Evolutionary conservation across 1,139 yeast genomes (phyloP), one percentile per base, ranked within the genome.

Genomic region (Blastobotrys illinoisensis): DNA sequence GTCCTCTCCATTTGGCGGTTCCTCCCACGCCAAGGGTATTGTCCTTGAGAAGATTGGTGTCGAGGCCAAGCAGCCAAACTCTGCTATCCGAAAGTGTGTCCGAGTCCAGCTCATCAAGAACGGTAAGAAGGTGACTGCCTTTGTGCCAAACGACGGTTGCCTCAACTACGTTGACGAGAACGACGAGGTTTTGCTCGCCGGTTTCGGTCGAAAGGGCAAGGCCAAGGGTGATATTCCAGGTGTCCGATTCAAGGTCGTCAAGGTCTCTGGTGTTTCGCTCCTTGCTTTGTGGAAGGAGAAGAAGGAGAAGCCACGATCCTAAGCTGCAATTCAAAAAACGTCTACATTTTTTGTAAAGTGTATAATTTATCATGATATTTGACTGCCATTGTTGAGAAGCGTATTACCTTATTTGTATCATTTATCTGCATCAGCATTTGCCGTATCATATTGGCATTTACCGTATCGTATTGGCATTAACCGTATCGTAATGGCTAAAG

Each of bases 161-260:
- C 74, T 93, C 99, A 67, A 93, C 95, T 81, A 93, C 93, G 87
- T 93, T 93, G 62, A 95, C 97, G 68, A 88, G 93, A 54, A 93
- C 99, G 74, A 93, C 97, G 73, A 93, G 83, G 77, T 90, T 82
- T 78, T 93, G 99, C 86, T 83, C 91, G 98, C 99, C 73, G 99
- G 99, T 85, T 95, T 95, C 89, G 99, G 99, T 88, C 90, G 99
- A 84, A 93, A 96, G 87, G 99, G 99, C 85, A 93, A 93, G 87
- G 99, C 99, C 78, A 95, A 95, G 96, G 99, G 99, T 86, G 99
- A 93, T 90, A 91, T 93, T 76, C 99, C 99, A 80, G 99, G 99
- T 88, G 99, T 93, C 77, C 91, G 99, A 87, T 93, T 93, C 89
- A 93, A 93, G 89, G 98, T 93, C 78, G 99, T 95, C 78, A 95